phyloP scores from a whole-genome alignment of 768 basidiomycete genomes.

The Kockovaella imperatae region DNA sequence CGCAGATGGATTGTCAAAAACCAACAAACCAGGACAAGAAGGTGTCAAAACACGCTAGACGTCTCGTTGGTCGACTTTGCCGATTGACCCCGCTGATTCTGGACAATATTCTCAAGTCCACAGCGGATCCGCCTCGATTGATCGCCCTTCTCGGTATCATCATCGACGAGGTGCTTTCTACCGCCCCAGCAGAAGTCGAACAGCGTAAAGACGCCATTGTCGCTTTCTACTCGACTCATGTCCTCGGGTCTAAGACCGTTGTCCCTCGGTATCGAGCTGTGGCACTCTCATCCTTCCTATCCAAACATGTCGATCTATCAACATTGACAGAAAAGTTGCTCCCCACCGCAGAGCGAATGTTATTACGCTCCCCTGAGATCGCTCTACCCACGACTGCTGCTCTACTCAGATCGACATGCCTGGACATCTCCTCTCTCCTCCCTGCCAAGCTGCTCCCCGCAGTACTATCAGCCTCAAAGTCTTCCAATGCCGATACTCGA shows the following conservation, averaged over 20 bases:
- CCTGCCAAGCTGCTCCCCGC: slow-evolving; percentile 53
- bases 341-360: slow-evolving; percentile 68
- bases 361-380: slow-evolving; percentile 73
- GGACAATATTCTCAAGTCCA: slow-evolving; percentile 51
- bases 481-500: slow-evolving; percentile 60
- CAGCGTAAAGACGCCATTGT: slow-evolving; percentile 53
- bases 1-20: slow-evolving; percentile 15
- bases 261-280: slow-evolving; percentile 52
- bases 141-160: slow-evolving; percentile 60
- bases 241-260: slow-evolving; percentile 61
- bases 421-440: slow-evolving; percentile 56
- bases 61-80: too few species aligned
- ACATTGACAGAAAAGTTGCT: slow-evolving; percentile 56
- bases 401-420: slow-evolving; percentile 55
- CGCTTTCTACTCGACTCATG: slow-evolving; percentile 53
- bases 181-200: slow-evolving; percentile 48
- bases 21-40: slow-evolving; percentile 18
- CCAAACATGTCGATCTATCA: slow-evolving; percentile 50
- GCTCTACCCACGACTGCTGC: slow-evolving; percentile 56
- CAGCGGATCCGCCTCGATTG: slow-evolving; percentile 47
- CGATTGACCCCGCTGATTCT: slow-evolving; percentile 48
- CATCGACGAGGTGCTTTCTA: slow-evolving; percentile 65
- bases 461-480: slow-evolving; percentile 47
- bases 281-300: slow-evolving; percentile 52
- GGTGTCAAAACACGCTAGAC: too few species aligned